A percentile compares a stretch with the other conserved stretches of the same genome.
Evolutionary conservation across 2,329 filamentous ascomycete species (phyloP).

Genomic region (Teratosphaeria gauchensis): DNA sequence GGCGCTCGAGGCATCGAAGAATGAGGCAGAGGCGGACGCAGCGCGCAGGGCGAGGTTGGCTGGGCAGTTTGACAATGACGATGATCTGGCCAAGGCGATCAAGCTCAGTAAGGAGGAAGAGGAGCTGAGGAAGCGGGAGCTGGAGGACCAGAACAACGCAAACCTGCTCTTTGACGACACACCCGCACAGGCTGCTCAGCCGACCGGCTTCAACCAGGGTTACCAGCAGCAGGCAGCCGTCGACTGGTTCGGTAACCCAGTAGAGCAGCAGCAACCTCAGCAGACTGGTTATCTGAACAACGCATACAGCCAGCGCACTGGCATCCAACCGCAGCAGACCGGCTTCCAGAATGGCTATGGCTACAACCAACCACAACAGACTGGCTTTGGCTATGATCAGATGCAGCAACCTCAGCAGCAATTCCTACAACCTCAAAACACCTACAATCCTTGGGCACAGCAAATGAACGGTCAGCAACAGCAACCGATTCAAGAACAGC

Average conservation of each 20-base stretch:
- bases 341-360: constrained; percentile 60
- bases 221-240: constrained; percentile 96
- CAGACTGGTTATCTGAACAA: constrained; percentile 58
- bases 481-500: constrained; percentile 47
- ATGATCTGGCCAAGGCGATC: constrained; percentile 89
- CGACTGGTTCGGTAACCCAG: constrained; percentile 93
- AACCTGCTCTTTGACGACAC: constrained; percentile 80
- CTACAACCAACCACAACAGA: constrained; percentile 51
- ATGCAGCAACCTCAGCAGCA: constrained; percentile 42
- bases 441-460: constrained; percentile 41
- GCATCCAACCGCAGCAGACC: constrained; percentile 53
- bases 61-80: constrained; percentile 49
- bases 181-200: constrained; percentile 53
- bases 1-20: constrained; percentile 89
- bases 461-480: constrained; percentile 40
- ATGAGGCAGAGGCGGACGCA: constrained; percentile 83
- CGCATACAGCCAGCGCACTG: constrained; percentile 67
- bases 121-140: constrained; percentile 71
- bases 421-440: constrained; percentile 49
- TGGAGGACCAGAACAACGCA: constrained; percentile 71
- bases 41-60: constrained; percentile 55
- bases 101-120: constrained; percentile 92
- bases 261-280: constrained; percentile 55
- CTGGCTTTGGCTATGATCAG: constrained; percentile 61
- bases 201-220: constrained; percentile 88